Evolutionary conservation across 108 stramenopile genomes (phyloP), one percentile per base, ranked within the genome.

Genomic region (Cyclostephanos invisitatus): DNA sequence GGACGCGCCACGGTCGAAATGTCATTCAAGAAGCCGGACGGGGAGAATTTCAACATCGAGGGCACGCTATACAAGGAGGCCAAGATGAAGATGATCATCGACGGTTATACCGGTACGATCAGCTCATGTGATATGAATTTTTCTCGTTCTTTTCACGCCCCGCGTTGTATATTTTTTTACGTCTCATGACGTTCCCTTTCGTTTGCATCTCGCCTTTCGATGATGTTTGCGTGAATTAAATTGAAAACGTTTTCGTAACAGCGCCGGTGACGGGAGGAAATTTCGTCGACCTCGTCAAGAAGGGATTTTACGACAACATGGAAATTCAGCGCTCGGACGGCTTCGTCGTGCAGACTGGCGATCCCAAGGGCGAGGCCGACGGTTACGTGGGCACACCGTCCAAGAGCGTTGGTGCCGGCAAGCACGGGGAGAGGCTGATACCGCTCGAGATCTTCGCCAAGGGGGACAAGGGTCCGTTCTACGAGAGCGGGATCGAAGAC

Each of bases 321-420:
- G 71, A 84, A 25, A 97, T 98, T 78, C 96, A 95, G 73, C 80
- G 97, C 70, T 86, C 90, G 18, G 98, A 98, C 77, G 98, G 98
- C 1, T 98, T 98, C 83, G 98, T 98, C 21, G 98, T 98, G 0
- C 98, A 98, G 80, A 96, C 95, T 5, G 98, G 98, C 35, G 88
- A 96, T 68, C 97, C 98, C 20, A 88, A 90, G 51, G 96, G 95
- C 22, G 87, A 87, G 51, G 91, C 95, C 21, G 88, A 96, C 32
- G 97, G 96, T 28, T 96, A 92, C 66, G 89, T 96, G 29, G 94
- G 87, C 32, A 91, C 88, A 11, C 81, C 91, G 9, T 81, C 89
- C 67, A 89, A 91, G 57, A 49, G 81, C 11, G 81, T 94, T 47
- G 95, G 95, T 7, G 80, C 82, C 22, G 91, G 91, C 17, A 85